Evolutionary conservation across 73 alveolate genomes (phyloP), one percentile per base, ranked within the genome.

Genomic region (Paramecium sonneborni): DNA sequence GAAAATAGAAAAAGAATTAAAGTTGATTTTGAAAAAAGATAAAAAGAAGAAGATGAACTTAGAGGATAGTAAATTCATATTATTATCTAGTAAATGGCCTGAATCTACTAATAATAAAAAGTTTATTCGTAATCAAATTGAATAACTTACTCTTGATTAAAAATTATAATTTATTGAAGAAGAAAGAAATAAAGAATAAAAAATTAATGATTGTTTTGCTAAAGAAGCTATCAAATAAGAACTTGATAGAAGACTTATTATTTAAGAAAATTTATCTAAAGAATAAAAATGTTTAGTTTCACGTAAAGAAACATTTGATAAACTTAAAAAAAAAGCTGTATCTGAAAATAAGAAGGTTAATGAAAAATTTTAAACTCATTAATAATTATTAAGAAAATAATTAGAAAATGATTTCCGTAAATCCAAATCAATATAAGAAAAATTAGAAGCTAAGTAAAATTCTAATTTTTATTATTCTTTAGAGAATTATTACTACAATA

Each of bases 191-290:
- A 62, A 62, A n/a, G 84, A 62, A 26, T 24, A 62, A 62, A 30
- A 62, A 26, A 62, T 62, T 12, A 62, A 28, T 62, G 84, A 62
- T 62, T 62, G 84, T 12, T 62, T 62, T 26, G 84, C 84, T n/a
- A 62, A 62, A 32, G 84, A 62, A n/a, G 84, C 84, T 2, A 62
- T 62, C 14, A 62, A 6, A 62, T 62, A 26, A 9, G 84, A 62
- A n/a, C 18, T 62, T 15, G 84, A 62, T 26, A 24, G 84, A 26
- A 9, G 84, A 62, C 39, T 26, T 5, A 62, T 23, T 14, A 5
- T 12, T 12, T 24, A 30, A 30, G 84, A 62, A 9, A 26, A 26
- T 26, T 12, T 11, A 62, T 26, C 12, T 23, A 62, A 26, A 5
- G 48, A 62, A 10, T 6, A 62, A 5, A 62, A 12, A 30, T 6